Conservation (phyloP, 164 flowering plant species). For the Kalanchoe fedtschenkoi region DNA sequence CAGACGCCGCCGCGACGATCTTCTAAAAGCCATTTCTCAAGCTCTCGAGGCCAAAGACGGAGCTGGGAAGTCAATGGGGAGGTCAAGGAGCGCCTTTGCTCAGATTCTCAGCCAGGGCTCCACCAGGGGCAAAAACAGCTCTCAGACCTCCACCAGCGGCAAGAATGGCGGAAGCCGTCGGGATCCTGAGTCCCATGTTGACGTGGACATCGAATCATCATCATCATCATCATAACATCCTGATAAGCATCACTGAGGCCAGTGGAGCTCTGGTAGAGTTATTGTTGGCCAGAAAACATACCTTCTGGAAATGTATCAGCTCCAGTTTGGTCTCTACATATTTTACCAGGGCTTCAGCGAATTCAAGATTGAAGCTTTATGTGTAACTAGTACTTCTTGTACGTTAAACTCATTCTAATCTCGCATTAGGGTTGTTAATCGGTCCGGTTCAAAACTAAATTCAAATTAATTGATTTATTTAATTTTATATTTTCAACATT, state of each 20-base stretch:
- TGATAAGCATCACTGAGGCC: not conserved
- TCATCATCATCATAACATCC: not conserved
- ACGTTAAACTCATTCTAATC: no score
- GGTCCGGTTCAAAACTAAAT: no score
- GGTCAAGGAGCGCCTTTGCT: slow-evolving; percentile 40
- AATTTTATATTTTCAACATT: not conserved
- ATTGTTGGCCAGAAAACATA: no score
- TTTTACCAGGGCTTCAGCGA: not conserved
- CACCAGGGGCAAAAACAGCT: slow-evolving; percentile 25
- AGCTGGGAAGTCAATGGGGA: slow-evolving; percentile 14
- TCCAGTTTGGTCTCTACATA: no score
- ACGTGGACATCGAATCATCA: slow-evolving; percentile 18
- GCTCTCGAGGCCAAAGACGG: slow-evolving; percentile 40
- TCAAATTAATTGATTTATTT: no score
- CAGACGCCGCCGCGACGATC: slow-evolving; percentile 44
- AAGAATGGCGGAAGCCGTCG: slow-evolving; percentile 10
- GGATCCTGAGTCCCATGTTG: slow-evolving; percentile 28
- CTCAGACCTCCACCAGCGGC: not conserved
- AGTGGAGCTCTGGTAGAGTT: no score
- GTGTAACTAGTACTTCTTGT: not conserved
- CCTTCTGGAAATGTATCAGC: no score
- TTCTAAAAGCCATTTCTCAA: slow-evolving; percentile 32
- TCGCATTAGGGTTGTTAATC: no score
- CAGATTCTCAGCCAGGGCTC: slow-evolving; percentile 49
- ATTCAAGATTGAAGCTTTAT: not conserved